Evolutionary conservation across 345 rosid species (phyloP).

Genomic region (Physaria fendleri): DNA sequence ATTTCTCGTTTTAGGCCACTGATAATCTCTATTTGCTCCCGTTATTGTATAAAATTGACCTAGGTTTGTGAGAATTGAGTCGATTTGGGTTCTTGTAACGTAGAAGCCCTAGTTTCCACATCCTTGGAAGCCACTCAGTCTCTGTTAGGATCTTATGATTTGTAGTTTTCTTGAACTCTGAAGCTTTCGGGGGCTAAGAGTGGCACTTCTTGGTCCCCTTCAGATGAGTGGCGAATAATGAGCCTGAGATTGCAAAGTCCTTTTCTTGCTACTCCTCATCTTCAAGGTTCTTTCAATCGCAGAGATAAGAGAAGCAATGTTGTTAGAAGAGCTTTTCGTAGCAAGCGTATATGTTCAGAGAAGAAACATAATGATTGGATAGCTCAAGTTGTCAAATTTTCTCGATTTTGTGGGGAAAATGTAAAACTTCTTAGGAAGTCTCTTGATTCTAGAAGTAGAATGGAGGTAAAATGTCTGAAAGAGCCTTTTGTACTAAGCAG

Average conservation of each 20-base stretch:
- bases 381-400: constrained; percentile 49
- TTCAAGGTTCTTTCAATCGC: constrained; percentile 21
- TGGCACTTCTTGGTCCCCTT: constrained; percentile 54
- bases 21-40: background rate
- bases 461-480: constrained; percentile 46
- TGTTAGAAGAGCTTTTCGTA: constrained; percentile 32
- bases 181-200: constrained; percentile 54
- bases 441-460: constrained; percentile 51
- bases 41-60: background rate
- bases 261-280: constrained; percentile 48
- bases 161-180: constrained; percentile 9
- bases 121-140: background rate
- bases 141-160: background rate
- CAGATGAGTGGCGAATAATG: constrained; percentile 51
- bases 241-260: constrained; percentile 46
- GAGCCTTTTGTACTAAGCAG: constrained; percentile 59
- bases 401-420: constrained; percentile 59
- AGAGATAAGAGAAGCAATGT: constrained; percentile 22
- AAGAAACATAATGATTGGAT: constrained; percentile 71
- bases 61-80: background rate
- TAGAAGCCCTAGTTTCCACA: background rate
- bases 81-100: background rate
- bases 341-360: constrained; percentile 41
- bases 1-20: background rate
- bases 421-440: constrained; percentile 56